Evolutionary conservation across 1,284 basidiomycete species (phyloP), one percentile per base, ranked within the genome.

Genomic region (Porodaedalea pini): DNA sequence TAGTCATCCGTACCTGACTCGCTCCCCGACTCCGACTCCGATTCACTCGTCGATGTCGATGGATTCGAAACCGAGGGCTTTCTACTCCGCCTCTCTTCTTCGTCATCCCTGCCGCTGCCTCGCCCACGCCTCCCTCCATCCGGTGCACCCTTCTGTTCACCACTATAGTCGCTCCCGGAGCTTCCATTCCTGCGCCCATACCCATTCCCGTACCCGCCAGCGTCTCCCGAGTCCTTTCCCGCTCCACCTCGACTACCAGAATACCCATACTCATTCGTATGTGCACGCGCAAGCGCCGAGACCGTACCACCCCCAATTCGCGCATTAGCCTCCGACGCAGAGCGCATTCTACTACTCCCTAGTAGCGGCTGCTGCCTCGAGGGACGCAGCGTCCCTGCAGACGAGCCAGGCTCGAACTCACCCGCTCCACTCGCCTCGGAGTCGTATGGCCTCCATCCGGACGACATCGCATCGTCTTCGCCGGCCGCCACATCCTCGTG

Each of bases 21-120:
- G 44, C 52, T 39, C 49, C 61, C 57, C 21, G 57, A 60, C 10
- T 58, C 48, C 11, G 60, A 32, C 48, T 57, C 49, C 57, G 51
- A 57, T 52, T 43, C 61, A 50, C n/a, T 57, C 61, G 51, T 44
- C 29, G 56, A 43, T 23, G 55, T 32, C n/a, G 23, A 39, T 25
- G 50, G 31, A 13, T 15, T 29, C 13, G 31, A 27, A 5, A 36
- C 43, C 4, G 55, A 41, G 21, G 51, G 43, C 41, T 31, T 40
- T 23, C 51, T 41, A 29, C 23, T 37, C 11, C 25, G 27, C 13
- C 36, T 36, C 23, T 51, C 44, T 19, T 52, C 56, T 3, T 57
- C 50, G 15, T 39, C 51, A 37, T 44, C 51, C 21, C 51, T 25
- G 21, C 34, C 34, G 44, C 43, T 36, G 15, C 29, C 57, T 37